These are phyloP conservation scores for Russula compacta DNA, from an alignment of 768 basidiomycete species.

Conservation along the genomic window DNA sequence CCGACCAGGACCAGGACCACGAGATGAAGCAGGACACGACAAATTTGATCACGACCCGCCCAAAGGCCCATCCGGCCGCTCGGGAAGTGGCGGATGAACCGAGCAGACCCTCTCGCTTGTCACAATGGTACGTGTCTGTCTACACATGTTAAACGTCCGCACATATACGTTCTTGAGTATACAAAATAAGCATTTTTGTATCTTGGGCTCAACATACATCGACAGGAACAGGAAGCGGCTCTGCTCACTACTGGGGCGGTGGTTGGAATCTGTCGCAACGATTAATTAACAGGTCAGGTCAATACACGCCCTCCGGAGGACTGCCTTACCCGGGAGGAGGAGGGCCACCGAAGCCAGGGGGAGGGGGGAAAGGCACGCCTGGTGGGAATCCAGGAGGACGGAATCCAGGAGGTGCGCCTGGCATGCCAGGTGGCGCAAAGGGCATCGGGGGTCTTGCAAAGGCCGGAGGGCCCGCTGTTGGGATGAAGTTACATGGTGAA, in stretches of 20 bases:
- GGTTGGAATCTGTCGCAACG: slow-evolving; percentile 36
- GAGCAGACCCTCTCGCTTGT: neutral
- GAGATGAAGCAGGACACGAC: neutral
- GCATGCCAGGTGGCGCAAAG: slow-evolving; percentile 65
- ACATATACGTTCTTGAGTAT: neutral
- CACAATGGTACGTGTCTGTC: slow-evolving; percentile 8
- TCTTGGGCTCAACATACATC: slow-evolving; percentile 1
- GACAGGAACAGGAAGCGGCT: neutral
- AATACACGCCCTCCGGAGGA: neutral
- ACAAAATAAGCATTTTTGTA: neutral
- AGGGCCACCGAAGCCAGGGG: slow-evolving; percentile 71
- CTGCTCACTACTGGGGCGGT: slow-evolving; percentile 33
- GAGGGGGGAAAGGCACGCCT: slow-evolving; percentile 71
- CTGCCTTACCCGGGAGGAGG: slow-evolving; percentile 67
- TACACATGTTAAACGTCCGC: slow-evolving; percentile 10
- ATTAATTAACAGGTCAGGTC: neutral
- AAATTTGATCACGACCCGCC: neutral
- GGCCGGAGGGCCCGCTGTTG: slow-evolving; percentile 48
- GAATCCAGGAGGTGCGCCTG: slow-evolving; percentile 80
- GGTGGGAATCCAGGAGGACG: slow-evolving; percentile 77
- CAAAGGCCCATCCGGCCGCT: neutral
- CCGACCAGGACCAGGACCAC: neutral
- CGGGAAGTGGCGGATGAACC: neutral
- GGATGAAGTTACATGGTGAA: neutral
- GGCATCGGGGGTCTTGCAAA: slow-evolving; percentile 65